Conservation (phyloP, 2,329 filamentous ascomycete genomes). For the Microsporum canis region DNA sequence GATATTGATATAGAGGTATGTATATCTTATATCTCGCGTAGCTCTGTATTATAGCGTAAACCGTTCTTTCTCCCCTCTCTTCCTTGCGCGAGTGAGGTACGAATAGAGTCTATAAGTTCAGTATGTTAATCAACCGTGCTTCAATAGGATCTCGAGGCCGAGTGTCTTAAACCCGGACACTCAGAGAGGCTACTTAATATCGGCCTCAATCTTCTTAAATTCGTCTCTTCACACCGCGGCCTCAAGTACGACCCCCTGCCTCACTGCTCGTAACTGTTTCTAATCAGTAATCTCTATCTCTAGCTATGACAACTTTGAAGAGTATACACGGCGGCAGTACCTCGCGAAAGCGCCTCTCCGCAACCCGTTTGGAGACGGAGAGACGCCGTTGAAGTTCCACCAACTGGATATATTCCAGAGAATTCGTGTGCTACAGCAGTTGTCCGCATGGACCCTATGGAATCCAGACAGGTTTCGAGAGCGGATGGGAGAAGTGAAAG, state of each 20-base stretch:
- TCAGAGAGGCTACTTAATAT: slow-evolving; percentile 69
- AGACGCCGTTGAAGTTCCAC: slow-evolving; percentile 60
- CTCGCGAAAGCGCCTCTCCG: slow-evolving; percentile 59
- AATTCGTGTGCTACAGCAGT: slow-evolving; percentile 66
- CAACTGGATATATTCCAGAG: slow-evolving; percentile 76
- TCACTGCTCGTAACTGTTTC: not conserved
- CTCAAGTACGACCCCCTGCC: slow-evolving; percentile 55
- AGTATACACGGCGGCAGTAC: slow-evolving; percentile 85
- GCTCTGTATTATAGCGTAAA: not conserved
- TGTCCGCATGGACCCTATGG: slow-evolving; percentile 80
- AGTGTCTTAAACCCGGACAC: slow-evolving; percentile 65
- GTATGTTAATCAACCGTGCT: not conserved
- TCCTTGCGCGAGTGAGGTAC: not conserved
- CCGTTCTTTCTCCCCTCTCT: not conserved
- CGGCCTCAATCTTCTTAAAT: slow-evolving; percentile 78
- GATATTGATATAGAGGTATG: slow-evolving; percentile 80
- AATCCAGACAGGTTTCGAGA: slow-evolving; percentile 80
- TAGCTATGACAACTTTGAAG: slow-evolving; percentile 80
- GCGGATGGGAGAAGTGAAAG: slow-evolving; percentile 70
- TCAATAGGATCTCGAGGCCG: slow-evolving; percentile 68
- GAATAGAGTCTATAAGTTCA: not conserved
- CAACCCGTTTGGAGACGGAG: slow-evolving; percentile 77
- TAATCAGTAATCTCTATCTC: not conserved
- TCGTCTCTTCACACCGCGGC: slow-evolving; percentile 84
- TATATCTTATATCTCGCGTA: slow-evolving; percentile 4